Evolutionary conservation across 176 grass and related monocot species (phyloP).

Genomic region (Lolium multiflorum): DNA sequence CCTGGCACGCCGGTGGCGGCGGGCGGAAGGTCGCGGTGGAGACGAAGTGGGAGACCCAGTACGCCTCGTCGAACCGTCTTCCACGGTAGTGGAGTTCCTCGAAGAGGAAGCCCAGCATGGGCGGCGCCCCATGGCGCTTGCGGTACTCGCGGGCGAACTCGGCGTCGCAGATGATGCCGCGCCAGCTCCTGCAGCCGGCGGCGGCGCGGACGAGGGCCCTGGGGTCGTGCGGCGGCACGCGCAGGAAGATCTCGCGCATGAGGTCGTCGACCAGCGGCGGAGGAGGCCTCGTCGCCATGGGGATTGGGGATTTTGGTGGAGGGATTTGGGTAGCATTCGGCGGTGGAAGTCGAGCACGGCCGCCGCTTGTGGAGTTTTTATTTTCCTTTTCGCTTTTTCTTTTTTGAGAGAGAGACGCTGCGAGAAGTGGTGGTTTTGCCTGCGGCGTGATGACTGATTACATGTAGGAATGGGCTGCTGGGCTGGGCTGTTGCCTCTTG

Average conservation of each 20-base stretch:
- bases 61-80: too few species aligned
- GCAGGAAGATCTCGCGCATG: constrained; percentile 9
- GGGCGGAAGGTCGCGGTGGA: not conserved
- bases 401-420: not conserved
- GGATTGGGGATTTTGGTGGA: not conserved
- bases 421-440: too few species aligned
- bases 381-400: too few species aligned
- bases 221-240: constrained; percentile 12
- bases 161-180: not conserved
- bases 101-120: constrained; percentile 21
- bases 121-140: not conserved
- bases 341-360: not conserved
- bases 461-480: too few species aligned
- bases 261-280: not conserved
- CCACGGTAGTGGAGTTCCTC: too few species aligned
- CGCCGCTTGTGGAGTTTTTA: not conserved
- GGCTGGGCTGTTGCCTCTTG: too few species aligned
- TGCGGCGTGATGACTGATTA: too few species aligned
- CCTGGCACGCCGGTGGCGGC: not conserved
- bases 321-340: not conserved
- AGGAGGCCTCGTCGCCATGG: not conserved
- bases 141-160: constrained; percentile 1
- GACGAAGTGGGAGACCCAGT: constrained; percentile 1
- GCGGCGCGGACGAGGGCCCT: not conserved
- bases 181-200: constrained; percentile 3